Evolutionary conservation across 768 basidiomycete genomes (phyloP).

Genomic region (Sutorius australiensis): DNA sequence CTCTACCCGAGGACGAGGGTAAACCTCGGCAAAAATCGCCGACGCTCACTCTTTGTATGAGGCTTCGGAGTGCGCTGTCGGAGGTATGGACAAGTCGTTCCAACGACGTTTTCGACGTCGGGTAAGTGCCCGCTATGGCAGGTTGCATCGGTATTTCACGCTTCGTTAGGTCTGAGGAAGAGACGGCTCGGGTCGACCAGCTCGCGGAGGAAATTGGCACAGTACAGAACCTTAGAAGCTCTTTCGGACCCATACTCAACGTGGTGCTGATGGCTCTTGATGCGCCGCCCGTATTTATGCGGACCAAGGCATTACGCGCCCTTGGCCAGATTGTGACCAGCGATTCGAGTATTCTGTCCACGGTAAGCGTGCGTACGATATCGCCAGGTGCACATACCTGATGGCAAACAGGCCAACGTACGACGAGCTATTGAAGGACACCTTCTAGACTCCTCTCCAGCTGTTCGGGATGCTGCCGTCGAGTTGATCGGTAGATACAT

Average conservation of each 20-base stretch:
- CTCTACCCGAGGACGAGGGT: slow-evolving; percentile 42
- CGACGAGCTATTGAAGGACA: slow-evolving; percentile 86
- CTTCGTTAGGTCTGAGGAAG: slow-evolving; percentile 60
- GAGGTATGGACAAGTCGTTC: slow-evolving; percentile 70
- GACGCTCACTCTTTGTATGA: slow-evolving; percentile 43
- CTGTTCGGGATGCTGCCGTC: slow-evolving; percentile 94
- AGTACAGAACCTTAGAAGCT: slow-evolving; percentile 68
- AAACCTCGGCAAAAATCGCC: slow-evolving; percentile 18
- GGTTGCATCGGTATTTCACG: slow-evolving; percentile 1
- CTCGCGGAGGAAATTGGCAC: slow-evolving; percentile 75
- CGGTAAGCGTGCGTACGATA: slow-evolving; percentile 43
- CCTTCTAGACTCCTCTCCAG: slow-evolving; percentile 85
- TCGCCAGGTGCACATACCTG: not conserved
- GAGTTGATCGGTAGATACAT: slow-evolving; percentile 98
- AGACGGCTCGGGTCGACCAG: slow-evolving; percentile 61
- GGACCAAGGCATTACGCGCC: slow-evolving; percentile 90
- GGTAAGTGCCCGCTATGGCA: slow-evolving; percentile 42
- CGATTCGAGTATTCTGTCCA: slow-evolving; percentile 77
- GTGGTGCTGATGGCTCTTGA: slow-evolving; percentile 78
- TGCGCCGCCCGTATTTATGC: slow-evolving; percentile 83
- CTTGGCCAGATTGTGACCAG: slow-evolving; percentile 86
- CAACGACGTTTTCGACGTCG: slow-evolving; percentile 77
- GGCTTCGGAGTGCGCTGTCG: slow-evolving; percentile 60
- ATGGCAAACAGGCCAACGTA: slow-evolving; percentile 58
- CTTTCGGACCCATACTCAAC: slow-evolving; percentile 80